phyloP scores from a whole-genome alignment of 768 basidiomycete genomes.

The Dacryopinax primogenitus region DNA sequence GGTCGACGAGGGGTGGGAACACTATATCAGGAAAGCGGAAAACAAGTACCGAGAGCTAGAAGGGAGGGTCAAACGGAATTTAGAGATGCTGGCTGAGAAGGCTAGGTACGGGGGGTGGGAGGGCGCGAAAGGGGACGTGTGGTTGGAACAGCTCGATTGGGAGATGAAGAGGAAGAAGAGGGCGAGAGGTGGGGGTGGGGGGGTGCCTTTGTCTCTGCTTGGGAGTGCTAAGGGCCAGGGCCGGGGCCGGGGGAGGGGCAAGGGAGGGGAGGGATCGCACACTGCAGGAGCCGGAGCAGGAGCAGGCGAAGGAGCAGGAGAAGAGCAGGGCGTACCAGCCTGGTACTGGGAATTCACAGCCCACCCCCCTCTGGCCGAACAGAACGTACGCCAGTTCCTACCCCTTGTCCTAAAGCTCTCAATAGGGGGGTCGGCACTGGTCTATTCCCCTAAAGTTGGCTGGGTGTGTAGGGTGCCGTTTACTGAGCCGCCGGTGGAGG shows the following conservation, averaged over 20 bases:
- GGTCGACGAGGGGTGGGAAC: constrained; percentile 81
- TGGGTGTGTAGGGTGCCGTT: not conserved
- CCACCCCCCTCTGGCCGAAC: not conserved
- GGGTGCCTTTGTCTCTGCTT: not conserved
- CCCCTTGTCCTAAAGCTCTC: not conserved
- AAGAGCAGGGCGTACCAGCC: not conserved
- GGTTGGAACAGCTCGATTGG: constrained; percentile 91
- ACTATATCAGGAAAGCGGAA: constrained; percentile 69
- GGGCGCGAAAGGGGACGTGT: constrained; percentile 59
- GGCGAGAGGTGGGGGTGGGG: constrained; percentile 17
- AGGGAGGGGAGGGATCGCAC: not conserved
- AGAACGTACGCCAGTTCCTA: not conserved
- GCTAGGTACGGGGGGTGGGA: constrained; percentile 34
- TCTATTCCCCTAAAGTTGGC: not conserved
- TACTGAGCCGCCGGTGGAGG: not conserved
- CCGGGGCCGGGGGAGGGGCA: too few relatives aligned
- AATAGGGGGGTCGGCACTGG: not conserved
- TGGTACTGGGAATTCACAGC: constrained; percentile 9
- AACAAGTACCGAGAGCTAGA: constrained; percentile 57
- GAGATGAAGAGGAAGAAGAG: constrained; percentile 49
- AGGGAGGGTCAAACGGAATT: constrained; percentile 42
- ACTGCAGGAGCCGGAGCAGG: not conserved
- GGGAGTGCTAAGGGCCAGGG: constrained; percentile 33
- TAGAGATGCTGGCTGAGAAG: constrained; percentile 56
- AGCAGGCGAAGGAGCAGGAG: not conserved